These are phyloP conservation scores for Gossypium turneri DNA, from an alignment of 345 rosid genomes.

Conservation along the genomic window DNA sequence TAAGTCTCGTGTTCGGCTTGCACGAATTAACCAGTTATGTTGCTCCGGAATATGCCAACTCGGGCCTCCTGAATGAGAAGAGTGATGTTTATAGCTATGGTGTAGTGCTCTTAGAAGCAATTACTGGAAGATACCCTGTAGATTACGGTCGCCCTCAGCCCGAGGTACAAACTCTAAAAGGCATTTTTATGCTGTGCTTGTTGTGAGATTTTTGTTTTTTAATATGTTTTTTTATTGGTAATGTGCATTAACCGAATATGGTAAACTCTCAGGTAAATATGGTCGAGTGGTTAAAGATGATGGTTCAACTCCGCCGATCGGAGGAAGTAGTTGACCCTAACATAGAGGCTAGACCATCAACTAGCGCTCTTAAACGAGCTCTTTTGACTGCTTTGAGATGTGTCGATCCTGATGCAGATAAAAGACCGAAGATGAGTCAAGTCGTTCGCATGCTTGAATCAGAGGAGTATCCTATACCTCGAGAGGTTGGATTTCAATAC, in stretches of 20 bases:
- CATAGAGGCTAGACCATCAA: constrained; percentile 68
- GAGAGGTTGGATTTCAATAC: constrained; percentile 54
- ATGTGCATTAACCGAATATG: not conserved
- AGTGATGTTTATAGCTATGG: constrained; percentile 97
- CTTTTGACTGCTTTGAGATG: constrained; percentile 93
- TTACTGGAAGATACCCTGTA: constrained; percentile 95
- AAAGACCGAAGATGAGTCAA: constrained; percentile 98
- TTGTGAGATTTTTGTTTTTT: not conserved
- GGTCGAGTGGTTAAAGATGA: constrained; percentile 94
- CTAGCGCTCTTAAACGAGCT: constrained; percentile 81
- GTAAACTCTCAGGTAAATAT: constrained; percentile 60
- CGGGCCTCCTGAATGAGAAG: constrained; percentile 88
- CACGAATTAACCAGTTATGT: constrained; percentile 55
- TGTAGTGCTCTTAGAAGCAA: constrained; percentile 85
- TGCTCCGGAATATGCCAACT: constrained; percentile 95
- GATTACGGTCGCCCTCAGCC: constrained; percentile 82
- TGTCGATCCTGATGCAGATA: constrained; percentile 89
- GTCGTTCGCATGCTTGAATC: constrained; percentile 93
- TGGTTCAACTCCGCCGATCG: constrained; percentile 79
- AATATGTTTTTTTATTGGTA: not conserved
- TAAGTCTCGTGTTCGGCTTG: not conserved
- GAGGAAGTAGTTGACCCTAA: constrained; percentile 85
- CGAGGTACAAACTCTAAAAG: constrained; percentile 49
- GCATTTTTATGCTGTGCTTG: not conserved
- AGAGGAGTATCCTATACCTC: constrained; percentile 78